These are phyloP conservation scores for Sporothrix inflata DNA, from an alignment of 2,329 filamentous ascomycete genomes.

Conservation along the genomic window DNA sequence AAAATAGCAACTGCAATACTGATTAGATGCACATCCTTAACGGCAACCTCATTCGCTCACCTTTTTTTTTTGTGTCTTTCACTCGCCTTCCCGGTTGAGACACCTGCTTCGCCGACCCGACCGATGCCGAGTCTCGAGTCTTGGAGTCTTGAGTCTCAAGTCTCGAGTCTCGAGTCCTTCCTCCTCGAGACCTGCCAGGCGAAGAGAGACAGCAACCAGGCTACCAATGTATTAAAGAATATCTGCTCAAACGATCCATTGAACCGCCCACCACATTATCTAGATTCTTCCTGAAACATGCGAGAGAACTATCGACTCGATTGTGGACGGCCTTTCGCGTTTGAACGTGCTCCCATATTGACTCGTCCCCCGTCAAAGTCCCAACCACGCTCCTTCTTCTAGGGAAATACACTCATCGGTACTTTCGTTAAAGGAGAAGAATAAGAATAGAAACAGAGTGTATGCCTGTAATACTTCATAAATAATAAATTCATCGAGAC, in stretches of 20 bases:
- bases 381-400: too few species aligned
- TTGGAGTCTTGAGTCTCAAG: background rate
- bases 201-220: conserved; percentile 3
- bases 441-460: background rate
- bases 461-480: too few species aligned
- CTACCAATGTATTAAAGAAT: too few species aligned
- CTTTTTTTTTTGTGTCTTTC: background rate
- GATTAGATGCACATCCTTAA: too few species aligned
- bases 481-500: too few species aligned
- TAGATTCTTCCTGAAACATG: background rate
- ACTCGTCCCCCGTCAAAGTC: too few species aligned
- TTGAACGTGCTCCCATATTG: too few species aligned
- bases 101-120: background rate
- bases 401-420: too few species aligned
- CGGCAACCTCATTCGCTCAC: background rate
- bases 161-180: too few species aligned
- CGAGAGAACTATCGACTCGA: background rate
- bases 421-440: background rate
- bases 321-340: too few species aligned
- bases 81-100: background rate
- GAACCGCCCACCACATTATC: too few species aligned
- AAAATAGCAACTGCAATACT: background rate
- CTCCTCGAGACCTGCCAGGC: background rate
- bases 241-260: background rate
- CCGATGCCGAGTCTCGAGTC: background rate